Conservation (phyloP, 2,329 filamentous ascomycete genomes). For the Furcasterigmium sp. region DNA sequence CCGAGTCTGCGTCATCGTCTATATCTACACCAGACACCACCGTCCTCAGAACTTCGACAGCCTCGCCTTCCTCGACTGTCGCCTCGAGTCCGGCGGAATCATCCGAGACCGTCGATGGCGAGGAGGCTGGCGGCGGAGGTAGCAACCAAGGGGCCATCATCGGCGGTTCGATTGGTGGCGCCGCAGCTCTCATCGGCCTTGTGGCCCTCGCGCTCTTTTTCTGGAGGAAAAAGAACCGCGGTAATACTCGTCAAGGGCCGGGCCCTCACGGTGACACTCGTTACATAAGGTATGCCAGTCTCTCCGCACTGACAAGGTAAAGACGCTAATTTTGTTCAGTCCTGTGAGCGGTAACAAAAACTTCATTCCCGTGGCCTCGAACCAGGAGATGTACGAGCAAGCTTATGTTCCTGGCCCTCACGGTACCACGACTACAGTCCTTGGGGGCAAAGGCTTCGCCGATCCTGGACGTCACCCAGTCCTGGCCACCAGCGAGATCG, state of each 20-base stretch:
- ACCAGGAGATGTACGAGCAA: conserved; percentile 10
- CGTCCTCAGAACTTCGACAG: conserved; percentile 6
- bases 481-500: conserved; percentile 7
- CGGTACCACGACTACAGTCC: conserved; percentile 11
- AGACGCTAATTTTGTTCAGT: conserved; percentile 12
- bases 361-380: conserved; percentile 16
- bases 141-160: conserved; percentile 45
- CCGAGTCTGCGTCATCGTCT: conserved; percentile 7
- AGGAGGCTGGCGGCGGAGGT: conserved; percentile 16
- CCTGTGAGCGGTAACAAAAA: conserved; percentile 21
- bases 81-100: conserved; percentile 8
- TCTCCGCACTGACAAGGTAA: not conserved
- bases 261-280: conserved; percentile 30
- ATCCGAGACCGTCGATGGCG: conserved; percentile 12
- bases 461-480: conserved; percentile 2
- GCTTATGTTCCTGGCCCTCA: conserved; percentile 10
- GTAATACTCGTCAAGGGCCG: conserved; percentile 36
- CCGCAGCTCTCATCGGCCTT: conserved; percentile 39
- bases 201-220: conserved; percentile 36
- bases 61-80: conserved; percentile 10
- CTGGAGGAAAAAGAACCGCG: conserved; percentile 33
- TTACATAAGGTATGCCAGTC: conserved; percentile 33
- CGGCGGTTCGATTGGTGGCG: conserved; percentile 47
- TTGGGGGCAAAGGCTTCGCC: conserved; percentile 5
- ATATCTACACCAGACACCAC: conserved; percentile 4